Percentiles rank a stretch among this genome's conserved stretches.
Conservation (phyloP, 805 yeast species). For the Metschnikowia peoriensis region DNA sequence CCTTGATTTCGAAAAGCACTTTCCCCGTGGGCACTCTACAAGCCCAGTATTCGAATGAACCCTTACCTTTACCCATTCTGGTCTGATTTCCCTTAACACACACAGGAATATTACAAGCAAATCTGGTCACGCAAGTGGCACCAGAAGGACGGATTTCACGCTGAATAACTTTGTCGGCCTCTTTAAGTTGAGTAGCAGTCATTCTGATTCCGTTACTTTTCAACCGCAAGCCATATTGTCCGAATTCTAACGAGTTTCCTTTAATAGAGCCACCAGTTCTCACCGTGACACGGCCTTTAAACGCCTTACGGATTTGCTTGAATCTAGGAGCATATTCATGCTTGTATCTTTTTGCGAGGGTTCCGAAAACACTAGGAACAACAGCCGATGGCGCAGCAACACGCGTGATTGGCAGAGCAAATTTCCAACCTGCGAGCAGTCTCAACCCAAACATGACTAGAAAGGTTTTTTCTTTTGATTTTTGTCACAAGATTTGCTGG, state of each 20-base stretch:
- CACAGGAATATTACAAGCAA: slow-evolving; percentile 82
- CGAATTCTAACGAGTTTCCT: slow-evolving; percentile 81
- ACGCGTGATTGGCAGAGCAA: background rate
- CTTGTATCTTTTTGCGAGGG: slow-evolving; percentile 39
- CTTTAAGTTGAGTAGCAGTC: slow-evolving; percentile 83
- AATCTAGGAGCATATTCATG: slow-evolving; percentile 81
- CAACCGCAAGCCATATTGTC: slow-evolving; percentile 81
- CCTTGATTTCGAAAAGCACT: slow-evolving; percentile 82
- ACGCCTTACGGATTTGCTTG: slow-evolving; percentile 67
- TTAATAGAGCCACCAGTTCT: slow-evolving; percentile 92
- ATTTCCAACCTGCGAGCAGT: slow-evolving; percentile 1
- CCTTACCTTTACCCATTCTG: slow-evolving; percentile 99
- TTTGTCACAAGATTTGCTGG: background rate
- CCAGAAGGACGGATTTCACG: slow-evolving; percentile 78
- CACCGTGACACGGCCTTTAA: slow-evolving; percentile 92
- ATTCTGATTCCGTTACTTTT: slow-evolving; percentile 85
- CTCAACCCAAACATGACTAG: slow-evolving; percentile 11
- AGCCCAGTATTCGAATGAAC: slow-evolving; percentile 97
- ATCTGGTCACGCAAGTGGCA: slow-evolving; percentile 75
- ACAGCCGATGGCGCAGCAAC: background rate
- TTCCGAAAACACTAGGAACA: slow-evolving; percentile 2
- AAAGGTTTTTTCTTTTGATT: no score
- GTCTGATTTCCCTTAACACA: slow-evolving; percentile 97
- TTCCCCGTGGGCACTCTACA: slow-evolving; percentile 95
- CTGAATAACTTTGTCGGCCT: slow-evolving; percentile 84